Percentiles rank a stretch among this genome's conserved stretches.
Conservation (phyloP, 2,329 filamentous ascomycete species). For the Aspergillus candidus region DNA sequence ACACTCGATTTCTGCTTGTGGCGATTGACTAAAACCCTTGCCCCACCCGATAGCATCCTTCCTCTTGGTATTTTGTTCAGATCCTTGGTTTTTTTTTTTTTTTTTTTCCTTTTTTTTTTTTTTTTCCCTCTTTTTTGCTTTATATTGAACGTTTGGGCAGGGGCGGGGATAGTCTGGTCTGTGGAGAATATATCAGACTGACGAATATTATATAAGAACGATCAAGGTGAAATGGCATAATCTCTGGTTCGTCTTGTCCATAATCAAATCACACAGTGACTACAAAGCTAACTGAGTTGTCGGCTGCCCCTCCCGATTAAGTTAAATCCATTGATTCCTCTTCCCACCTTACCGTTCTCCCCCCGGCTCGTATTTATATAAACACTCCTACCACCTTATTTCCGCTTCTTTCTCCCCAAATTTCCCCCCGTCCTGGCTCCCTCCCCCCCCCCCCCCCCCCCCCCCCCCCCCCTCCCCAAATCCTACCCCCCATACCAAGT, state of each 20-base stretch:
- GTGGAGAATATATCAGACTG: no score
- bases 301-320: no score
- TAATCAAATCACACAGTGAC: no score
- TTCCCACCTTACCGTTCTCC: background rate
- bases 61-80: background rate
- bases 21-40: constrained; percentile 9
- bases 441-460: no score
- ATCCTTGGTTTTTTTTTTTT: background rate
- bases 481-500: background rate
- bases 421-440: background rate
- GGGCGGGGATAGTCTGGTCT: background rate
- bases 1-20: constrained; percentile 4
- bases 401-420: no score
- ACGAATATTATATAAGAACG: no score
- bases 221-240: no score
- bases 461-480: background rate
- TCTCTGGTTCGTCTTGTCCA: no score
- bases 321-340: no score
- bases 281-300: no score
- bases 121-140: background rate
- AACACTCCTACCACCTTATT: no score
- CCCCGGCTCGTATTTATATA: background rate
- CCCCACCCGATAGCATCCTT: constrained; percentile 13
- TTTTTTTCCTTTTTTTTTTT: background rate
- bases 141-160: background rate